These are phyloP conservation scores for Cephalotrichum gorgonifer DNA, from an alignment of 2,329 filamentous ascomycete genomes.

Conservation along the genomic window DNA sequence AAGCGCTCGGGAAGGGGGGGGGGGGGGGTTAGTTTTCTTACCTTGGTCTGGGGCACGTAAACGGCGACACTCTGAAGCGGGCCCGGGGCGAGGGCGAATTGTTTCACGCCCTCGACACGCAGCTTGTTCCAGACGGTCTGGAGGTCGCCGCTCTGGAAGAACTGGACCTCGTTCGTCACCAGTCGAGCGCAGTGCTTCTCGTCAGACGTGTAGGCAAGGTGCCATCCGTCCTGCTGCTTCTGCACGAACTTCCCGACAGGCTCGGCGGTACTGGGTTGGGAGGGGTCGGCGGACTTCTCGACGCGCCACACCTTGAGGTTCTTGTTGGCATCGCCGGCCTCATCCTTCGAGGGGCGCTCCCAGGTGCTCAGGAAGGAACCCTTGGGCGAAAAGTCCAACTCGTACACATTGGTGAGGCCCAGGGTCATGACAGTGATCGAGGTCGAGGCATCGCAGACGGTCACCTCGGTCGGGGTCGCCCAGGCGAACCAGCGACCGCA, in stretches of 20 bases:
- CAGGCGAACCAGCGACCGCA: slow-evolving; percentile 92
- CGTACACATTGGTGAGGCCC: slow-evolving; percentile 75
- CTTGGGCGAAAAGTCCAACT: slow-evolving; percentile 85
- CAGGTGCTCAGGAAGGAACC: slow-evolving; percentile 94
- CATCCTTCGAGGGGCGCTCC: slow-evolving; percentile 89
- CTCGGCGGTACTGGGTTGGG: slow-evolving; percentile 41
- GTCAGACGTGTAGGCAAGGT: slow-evolving; percentile 90
- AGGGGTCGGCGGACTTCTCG: slow-evolving; percentile 46
- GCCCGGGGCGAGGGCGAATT: slow-evolving; percentile 84
- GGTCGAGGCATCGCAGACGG: slow-evolving; percentile 69
- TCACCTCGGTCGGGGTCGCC: slow-evolving; percentile 80
- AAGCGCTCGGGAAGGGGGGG: background rate
- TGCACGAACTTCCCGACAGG: slow-evolving; percentile 87
- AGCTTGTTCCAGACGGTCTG: slow-evolving; percentile 90
- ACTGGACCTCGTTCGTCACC: slow-evolving; percentile 96
- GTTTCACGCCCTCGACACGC: slow-evolving; percentile 77
- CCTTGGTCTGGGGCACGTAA: slow-evolving; percentile 93
- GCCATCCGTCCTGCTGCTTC: slow-evolving; percentile 92
- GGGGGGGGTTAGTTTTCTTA: slow-evolving; percentile 28
- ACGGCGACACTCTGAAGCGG: slow-evolving; percentile 87
- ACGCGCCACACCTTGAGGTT: slow-evolving; percentile 96
- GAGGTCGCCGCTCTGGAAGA: slow-evolving; percentile 83
- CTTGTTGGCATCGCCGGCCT: slow-evolving; percentile 29
- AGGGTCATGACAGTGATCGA: slow-evolving; percentile 68
- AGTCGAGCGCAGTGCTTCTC: slow-evolving; percentile 87